phyloP scores from a whole-genome alignment of 495 filamentous ascomycete genomes.

The Bathelium albidoporum region DNA sequence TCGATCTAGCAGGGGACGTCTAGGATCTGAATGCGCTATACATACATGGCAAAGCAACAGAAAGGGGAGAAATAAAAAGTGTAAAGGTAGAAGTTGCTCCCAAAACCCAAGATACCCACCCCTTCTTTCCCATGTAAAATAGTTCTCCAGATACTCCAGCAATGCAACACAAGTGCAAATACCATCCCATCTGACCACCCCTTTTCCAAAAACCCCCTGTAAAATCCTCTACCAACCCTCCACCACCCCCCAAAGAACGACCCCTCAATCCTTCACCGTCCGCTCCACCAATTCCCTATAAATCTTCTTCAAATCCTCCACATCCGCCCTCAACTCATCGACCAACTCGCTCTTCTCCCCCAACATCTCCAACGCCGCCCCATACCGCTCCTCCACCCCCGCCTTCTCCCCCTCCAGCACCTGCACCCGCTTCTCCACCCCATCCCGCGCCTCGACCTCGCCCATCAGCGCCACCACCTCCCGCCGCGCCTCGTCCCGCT shows the following conservation, averaged over 20 bases:
- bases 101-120: background rate
- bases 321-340: slow-evolving; percentile 80
- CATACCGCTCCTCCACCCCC: slow-evolving; percentile 61
- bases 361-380: slow-evolving; percentile 86
- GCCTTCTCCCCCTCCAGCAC: slow-evolving; percentile 56
- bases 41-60: background rate
- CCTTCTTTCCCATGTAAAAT: background rate
- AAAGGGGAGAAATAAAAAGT: background rate
- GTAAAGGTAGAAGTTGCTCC: background rate
- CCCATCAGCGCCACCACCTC: slow-evolving; percentile 84
- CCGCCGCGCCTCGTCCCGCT: slow-evolving; percentile 81
- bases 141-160: background rate
- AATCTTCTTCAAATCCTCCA: slow-evolving; percentile 86
- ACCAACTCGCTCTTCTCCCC: slow-evolving; percentile 95
- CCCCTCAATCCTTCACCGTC: slow-evolving; percentile 52
- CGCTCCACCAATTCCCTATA: slow-evolving; percentile 85
- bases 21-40: background rate
- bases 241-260: background rate
- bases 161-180: background rate
- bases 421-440: slow-evolving; percentile 46
- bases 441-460: slow-evolving; percentile 62
- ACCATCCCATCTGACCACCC: background rate
- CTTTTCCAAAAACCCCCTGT: background rate
- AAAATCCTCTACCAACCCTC: too few relatives aligned
- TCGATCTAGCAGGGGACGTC: slow-evolving; percentile 43